phyloP scores from a whole-genome alignment of 495 filamentous ascomycete species.

The Daldinia loculata region DNA sequence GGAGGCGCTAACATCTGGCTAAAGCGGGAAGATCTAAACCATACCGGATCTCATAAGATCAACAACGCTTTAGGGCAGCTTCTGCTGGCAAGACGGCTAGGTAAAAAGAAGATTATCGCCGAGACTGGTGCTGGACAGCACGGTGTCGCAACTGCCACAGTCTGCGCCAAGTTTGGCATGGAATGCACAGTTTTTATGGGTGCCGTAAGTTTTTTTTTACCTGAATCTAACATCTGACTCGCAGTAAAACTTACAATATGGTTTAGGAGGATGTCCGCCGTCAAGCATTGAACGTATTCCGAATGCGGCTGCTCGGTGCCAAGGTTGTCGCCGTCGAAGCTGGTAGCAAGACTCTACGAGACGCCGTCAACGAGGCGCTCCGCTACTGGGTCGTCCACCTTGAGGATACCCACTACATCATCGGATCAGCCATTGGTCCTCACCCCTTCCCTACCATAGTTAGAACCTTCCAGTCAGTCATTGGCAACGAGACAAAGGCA shows the following conservation, averaged over 20 bases:
- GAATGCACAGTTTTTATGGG: constrained; percentile 97
- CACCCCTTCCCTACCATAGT: constrained; percentile 97
- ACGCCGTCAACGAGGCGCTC: constrained; percentile 94
- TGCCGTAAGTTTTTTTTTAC: constrained; percentile 56
- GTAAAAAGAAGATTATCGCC: constrained; percentile 93
- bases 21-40: constrained; percentile 93
- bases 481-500: constrained; percentile 89
- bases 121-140: constrained; percentile 98
- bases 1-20: constrained; percentile 95
- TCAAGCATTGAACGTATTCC: constrained; percentile 94
- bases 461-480: constrained; percentile 92
- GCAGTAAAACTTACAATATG: constrained; percentile 28
- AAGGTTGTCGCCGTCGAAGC: constrained; percentile 87
- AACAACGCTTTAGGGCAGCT: constrained; percentile 95
- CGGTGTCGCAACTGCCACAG: constrained; percentile 92
- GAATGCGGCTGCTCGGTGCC: constrained; percentile 94
- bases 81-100: constrained; percentile 79
- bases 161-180: constrained; percentile 97
- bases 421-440: constrained; percentile 92
- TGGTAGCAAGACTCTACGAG: constrained; percentile 84
- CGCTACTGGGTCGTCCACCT: constrained; percentile 88
- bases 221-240: background rate
- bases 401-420: constrained; percentile 93
- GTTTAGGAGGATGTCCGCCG: constrained; percentile 82
- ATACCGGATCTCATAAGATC: constrained; percentile 91